A percentile compares a stretch with the other conserved stretches of the same genome.
phyloP scores from a whole-genome alignment of 306 rosid species.

The Glycine tomentella region DNA sequence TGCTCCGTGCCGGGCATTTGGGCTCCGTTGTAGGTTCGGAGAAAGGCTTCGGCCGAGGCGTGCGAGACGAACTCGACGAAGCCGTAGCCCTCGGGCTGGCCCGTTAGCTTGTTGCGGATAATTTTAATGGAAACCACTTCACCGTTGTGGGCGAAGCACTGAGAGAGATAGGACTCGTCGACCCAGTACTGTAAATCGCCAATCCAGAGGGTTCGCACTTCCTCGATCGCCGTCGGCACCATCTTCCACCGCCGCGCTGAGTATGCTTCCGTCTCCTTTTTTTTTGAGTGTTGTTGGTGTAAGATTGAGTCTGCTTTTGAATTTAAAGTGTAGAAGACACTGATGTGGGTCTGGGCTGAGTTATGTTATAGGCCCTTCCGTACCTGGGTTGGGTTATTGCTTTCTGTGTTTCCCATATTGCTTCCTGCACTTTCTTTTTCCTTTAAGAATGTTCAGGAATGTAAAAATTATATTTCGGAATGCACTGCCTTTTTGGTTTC shows the following conservation, averaged over 20 bases:
- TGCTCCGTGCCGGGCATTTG: constrained; percentile 93
- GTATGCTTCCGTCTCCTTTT: neutral
- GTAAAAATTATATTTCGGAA: too few relatives aligned
- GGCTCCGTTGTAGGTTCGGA: constrained; percentile 78
- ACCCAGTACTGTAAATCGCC: constrained; percentile 97
- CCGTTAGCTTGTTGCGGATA: constrained; percentile 85
- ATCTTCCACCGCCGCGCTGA: constrained; percentile 8
- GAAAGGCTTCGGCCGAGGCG: constrained; percentile 82
- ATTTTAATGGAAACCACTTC: constrained; percentile 88
- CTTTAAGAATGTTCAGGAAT: too few relatives aligned
- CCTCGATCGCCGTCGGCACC: constrained; percentile 44
- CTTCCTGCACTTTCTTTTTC: too few relatives aligned
- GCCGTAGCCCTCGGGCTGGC: constrained; percentile 91
- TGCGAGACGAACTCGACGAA: constrained; percentile 89
- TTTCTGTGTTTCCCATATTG: too few relatives aligned
- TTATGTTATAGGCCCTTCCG: too few relatives aligned
- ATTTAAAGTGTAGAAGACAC: too few relatives aligned
- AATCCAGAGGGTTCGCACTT: constrained; percentile 91
- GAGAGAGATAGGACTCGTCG: constrained; percentile 75
- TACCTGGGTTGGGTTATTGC: too few relatives aligned
- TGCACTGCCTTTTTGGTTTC: too few relatives aligned
- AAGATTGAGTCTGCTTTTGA: neutral
- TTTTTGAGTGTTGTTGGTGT: too few relatives aligned
- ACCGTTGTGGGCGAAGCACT: constrained; percentile 86
- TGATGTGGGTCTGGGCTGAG: too few relatives aligned